Evolutionary conservation across 2,329 filamentous ascomycete species (phyloP).

Genomic region (Colletotrichum horii): DNA sequence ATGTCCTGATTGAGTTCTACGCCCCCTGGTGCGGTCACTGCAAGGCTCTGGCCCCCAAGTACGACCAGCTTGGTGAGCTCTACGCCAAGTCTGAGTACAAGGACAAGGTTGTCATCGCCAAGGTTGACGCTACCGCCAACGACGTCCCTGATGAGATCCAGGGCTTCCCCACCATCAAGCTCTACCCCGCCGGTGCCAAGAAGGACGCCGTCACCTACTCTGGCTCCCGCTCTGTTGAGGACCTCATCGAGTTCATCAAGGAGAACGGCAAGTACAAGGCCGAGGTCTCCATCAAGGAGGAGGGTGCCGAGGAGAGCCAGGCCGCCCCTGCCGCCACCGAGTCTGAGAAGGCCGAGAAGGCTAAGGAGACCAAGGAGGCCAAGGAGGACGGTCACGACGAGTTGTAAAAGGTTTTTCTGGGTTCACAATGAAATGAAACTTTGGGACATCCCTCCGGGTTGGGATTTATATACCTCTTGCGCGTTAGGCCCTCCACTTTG

Average conservation of each 20-base stretch:
- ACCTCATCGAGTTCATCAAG: constrained; percentile 89
- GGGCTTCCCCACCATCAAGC: constrained; percentile 99
- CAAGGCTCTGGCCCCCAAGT: constrained; percentile 96
- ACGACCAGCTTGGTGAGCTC: constrained; percentile 84
- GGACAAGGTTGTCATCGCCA: constrained; percentile 89
- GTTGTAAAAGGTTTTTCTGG: constrained; percentile 61
- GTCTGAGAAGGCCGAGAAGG: constrained; percentile 37
- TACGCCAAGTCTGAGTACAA: constrained; percentile 82
- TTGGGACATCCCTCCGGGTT: constrained; percentile 17
- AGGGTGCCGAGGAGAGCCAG: constrained; percentile 59
- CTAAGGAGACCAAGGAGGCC: constrained; percentile 49
- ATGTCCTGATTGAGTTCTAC: constrained; percentile 98
- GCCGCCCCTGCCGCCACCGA: constrained; percentile 58
- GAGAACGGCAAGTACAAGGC: constrained; percentile 93
- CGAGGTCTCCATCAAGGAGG: constrained; percentile 63
- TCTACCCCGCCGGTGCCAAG: constrained; percentile 93
- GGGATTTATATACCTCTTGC: constrained; percentile 27
- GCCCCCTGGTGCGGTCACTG: constrained; percentile 99
- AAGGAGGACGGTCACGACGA: constrained; percentile 69
- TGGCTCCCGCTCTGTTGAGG: constrained; percentile 87
- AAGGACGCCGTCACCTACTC: constrained; percentile 83
- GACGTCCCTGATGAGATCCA: constrained; percentile 96
- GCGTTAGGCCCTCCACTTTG: constrained; percentile 17
- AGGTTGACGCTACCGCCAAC: constrained; percentile 96
- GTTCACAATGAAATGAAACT: constrained; percentile 19